Conservation (phyloP, 805 yeast genomes). For the Wickerhamiella occidentalis region DNA sequence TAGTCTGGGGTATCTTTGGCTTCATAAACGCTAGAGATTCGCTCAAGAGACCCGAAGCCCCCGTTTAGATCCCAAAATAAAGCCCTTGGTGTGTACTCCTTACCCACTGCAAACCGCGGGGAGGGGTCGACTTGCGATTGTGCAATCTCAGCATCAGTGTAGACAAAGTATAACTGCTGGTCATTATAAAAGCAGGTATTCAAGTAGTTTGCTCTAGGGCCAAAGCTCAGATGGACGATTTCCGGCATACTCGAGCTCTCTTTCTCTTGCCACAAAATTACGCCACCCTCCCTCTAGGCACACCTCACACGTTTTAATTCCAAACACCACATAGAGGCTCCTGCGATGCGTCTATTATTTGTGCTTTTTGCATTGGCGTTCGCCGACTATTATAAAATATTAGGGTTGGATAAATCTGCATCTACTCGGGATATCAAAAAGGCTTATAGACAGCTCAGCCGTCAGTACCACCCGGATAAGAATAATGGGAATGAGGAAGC, state of each 20-base stretch:
- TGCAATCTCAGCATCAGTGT: constrained; percentile 25
- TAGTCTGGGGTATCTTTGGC: constrained; percentile 7
- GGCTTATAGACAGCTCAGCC: constrained; percentile 70
- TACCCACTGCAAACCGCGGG: constrained; percentile 37
- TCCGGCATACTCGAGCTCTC: constrained; percentile 47
- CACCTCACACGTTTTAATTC: not conserved
- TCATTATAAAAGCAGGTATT: constrained; percentile 68
- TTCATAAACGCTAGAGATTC: constrained; percentile 17
- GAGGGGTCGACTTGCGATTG: constrained; percentile 33
- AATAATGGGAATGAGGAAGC: constrained; percentile 68
- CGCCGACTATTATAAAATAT: constrained; percentile 40
- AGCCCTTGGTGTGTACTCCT: constrained; percentile 69
- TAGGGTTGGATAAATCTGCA: constrained; percentile 61
- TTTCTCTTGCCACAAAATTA: not conserved
- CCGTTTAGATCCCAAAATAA: constrained; percentile 68
- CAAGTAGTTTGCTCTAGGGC: constrained; percentile 66
- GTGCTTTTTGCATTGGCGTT: constrained; percentile 11
- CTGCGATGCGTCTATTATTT: constrained; percentile 2
- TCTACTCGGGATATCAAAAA: constrained; percentile 70
- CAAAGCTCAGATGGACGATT: constrained; percentile 55
- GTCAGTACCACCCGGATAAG: constrained; percentile 90
- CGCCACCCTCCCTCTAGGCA: not conserved
- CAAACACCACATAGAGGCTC: not conserved
- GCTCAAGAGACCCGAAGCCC: constrained; percentile 46
- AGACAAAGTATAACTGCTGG: constrained; percentile 59